These are phyloP conservation scores for Ustulina deusta DNA, from an alignment of 2,329 filamentous ascomycete species.

Conservation along the genomic window DNA sequence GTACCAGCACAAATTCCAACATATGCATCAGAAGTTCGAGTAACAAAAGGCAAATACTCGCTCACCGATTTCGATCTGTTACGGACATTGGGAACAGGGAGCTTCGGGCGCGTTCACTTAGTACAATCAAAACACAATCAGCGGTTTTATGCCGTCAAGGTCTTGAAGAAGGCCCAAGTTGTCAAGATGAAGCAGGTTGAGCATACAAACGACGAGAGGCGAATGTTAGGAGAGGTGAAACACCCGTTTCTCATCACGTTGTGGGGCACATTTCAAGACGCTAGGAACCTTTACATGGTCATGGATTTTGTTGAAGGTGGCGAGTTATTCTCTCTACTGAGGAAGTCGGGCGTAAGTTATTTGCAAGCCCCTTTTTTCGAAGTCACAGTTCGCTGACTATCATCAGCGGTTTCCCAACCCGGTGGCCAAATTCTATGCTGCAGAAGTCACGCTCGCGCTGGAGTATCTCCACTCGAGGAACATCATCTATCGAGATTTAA, in stretches of 20 bases:
- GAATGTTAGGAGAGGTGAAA: constrained; percentile 96
- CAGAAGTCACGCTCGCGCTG: constrained; percentile 93
- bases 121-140: constrained; percentile 99
- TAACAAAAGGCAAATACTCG: constrained; percentile 98
- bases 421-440: constrained; percentile 98
- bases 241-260: constrained; percentile 97
- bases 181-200: constrained; percentile 99
- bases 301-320: constrained; percentile 99
- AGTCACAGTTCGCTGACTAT: constrained; percentile 35
- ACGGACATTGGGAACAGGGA: constrained; percentile 93
- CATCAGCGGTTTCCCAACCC: constrained; percentile 96
- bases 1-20: constrained; percentile 44
- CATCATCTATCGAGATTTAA: constrained; percentile 98
- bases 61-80: constrained; percentile 89
- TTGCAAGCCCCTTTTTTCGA: background rate
- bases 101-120: constrained; percentile 94
- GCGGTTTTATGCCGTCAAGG: constrained; percentile 97
- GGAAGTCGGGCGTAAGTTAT: constrained; percentile 84
- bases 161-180: constrained; percentile 97
- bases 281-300: constrained; percentile 98
- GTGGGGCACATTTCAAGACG: constrained; percentile 98
- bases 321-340: constrained; percentile 92
- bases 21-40: constrained; percentile 61
- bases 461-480: constrained; percentile 95
- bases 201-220: constrained; percentile 97